Evolutionary conservation across 1,284 basidiomycete species (phyloP).

Genomic region (Puccinia polysora): DNA sequence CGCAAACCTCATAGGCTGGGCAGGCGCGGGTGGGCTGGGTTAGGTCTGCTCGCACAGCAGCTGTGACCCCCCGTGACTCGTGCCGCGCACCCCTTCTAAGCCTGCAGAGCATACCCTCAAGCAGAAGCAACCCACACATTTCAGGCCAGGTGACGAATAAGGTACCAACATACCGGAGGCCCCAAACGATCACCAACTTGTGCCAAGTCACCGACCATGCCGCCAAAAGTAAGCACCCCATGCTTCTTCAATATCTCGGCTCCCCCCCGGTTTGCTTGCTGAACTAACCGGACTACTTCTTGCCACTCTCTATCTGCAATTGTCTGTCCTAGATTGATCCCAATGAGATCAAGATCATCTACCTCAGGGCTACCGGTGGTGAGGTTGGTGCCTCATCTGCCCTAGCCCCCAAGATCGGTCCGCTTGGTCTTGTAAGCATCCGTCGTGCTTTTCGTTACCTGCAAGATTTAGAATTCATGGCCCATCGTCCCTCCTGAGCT

Average conservation of each 20-base stretch:
- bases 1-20: constrained; percentile 5
- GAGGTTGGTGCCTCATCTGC: constrained; percentile 99
- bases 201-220: constrained; percentile 5
- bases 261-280: neutral
- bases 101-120: neutral
- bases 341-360: constrained; percentile 95
- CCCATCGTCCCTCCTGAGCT: neutral
- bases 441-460: neutral
- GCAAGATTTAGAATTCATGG: neutral
- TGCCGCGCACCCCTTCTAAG: neutral
- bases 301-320: constrained; percentile 45
- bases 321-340: constrained; percentile 64
- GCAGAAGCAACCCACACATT: neutral
- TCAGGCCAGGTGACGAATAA: constrained; percentile 43
- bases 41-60: constrained; percentile 20
- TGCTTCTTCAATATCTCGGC: neutral
- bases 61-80: neutral
- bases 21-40: constrained; percentile 2
- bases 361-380: constrained; percentile 98
- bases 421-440: constrained; percentile 92
- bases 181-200: constrained; percentile 31
- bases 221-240: constrained; percentile 28
- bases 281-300: no score
- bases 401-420: constrained; percentile 99
- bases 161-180: constrained; percentile 43